Evolutionary conservation across 805 yeast genomes (phyloP).

Genomic region (Saccharomyces mikatae): DNA sequence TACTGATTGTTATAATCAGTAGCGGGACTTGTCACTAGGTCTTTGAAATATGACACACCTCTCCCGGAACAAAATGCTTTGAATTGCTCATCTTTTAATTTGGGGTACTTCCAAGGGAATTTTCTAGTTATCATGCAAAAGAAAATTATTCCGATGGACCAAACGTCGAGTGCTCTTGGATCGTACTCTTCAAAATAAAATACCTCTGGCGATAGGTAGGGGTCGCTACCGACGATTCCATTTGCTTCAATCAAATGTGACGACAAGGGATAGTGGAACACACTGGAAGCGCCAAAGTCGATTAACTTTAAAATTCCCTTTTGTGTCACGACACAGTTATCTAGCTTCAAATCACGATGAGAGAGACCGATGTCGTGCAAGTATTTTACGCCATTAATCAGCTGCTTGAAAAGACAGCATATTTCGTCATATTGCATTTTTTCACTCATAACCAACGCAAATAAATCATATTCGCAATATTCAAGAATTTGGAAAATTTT

Average conservation of each 20-base stretch:
- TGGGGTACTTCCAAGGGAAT: slow-evolving; percentile 89
- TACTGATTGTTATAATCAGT: slow-evolving; percentile 33
- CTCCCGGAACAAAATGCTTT: slow-evolving; percentile 67
- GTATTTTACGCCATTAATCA: slow-evolving; percentile 68
- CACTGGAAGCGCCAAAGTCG: slow-evolving; percentile 88
- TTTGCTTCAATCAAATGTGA: slow-evolving; percentile 60
- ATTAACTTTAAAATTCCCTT: slow-evolving; percentile 80
- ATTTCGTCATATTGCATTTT: slow-evolving; percentile 75
- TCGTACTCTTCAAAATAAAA: slow-evolving; percentile 70
- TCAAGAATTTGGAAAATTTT: slow-evolving; percentile 87
- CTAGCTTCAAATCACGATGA: slow-evolving; percentile 81
- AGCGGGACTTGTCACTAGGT: slow-evolving; percentile 39
- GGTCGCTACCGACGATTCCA: slow-evolving; percentile 79
- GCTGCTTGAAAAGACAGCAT: slow-evolving; percentile 52
- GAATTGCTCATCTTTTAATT: slow-evolving; percentile 66
- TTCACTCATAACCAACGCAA: slow-evolving; percentile 90
- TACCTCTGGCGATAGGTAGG: slow-evolving; percentile 84
- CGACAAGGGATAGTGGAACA: slow-evolving; percentile 75
- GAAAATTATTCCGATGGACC: slow-evolving; percentile 83
- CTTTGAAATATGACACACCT: slow-evolving; percentile 54
- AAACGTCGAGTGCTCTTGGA: slow-evolving; percentile 83
- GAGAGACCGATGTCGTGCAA: slow-evolving; percentile 77
- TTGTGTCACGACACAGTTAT: slow-evolving; percentile 75
- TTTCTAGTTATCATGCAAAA: slow-evolving; percentile 83
- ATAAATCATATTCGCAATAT: slow-evolving; percentile 83